phyloP scores from a whole-genome alignment of 2,329 filamentous ascomycete species.

The Monosporascus sp. region DNA sequence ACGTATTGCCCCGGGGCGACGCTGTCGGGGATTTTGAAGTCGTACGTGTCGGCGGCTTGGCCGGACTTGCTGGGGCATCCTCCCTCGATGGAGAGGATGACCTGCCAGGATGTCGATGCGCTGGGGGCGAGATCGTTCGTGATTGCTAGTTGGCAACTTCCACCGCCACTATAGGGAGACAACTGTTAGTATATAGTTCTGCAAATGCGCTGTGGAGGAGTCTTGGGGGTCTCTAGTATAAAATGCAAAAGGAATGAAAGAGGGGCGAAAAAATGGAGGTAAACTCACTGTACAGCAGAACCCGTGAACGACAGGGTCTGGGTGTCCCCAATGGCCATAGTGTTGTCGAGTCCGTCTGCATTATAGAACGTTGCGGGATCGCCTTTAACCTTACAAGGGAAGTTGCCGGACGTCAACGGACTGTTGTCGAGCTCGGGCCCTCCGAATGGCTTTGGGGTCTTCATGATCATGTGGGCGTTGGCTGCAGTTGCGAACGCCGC shows the following conservation, averaged over 20 bases:
- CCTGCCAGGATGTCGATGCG: slow-evolving; percentile 53
- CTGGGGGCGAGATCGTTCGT: slow-evolving; percentile 50
- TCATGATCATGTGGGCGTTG: slow-evolving; percentile 62
- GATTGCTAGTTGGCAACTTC: slow-evolving; percentile 67
- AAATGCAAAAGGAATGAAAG: no score
- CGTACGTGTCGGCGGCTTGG: slow-evolving; percentile 39
- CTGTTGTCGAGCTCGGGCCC: slow-evolving; percentile 44
- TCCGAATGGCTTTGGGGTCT: slow-evolving; percentile 49
- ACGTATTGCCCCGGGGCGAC: slow-evolving; percentile 59
- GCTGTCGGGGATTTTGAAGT: slow-evolving; percentile 55
- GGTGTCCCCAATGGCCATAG: slow-evolving; percentile 32
- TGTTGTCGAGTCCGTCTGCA: slow-evolving; percentile 37
- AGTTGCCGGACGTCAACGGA: slow-evolving; percentile 54
- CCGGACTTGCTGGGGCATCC: slow-evolving; percentile 55
- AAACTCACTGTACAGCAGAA: slow-evolving; percentile 48
- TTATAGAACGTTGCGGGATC: slow-evolving; percentile 23
- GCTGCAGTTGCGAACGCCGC: slow-evolving; percentile 42
- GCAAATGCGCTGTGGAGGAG: no score
- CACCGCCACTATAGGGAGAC: slow-evolving; percentile 45
- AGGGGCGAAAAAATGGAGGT: no score
- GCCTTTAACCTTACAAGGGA: slow-evolving; percentile 57
- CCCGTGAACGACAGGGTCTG: slow-evolving; percentile 54
- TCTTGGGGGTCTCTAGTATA: no score
- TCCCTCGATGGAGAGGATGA: slow-evolving; percentile 65
- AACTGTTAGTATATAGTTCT: no score